phyloP scores from a whole-genome alignment of 192 early-diverging fungal genomes.

The Ambispora gerdemannii region DNA sequence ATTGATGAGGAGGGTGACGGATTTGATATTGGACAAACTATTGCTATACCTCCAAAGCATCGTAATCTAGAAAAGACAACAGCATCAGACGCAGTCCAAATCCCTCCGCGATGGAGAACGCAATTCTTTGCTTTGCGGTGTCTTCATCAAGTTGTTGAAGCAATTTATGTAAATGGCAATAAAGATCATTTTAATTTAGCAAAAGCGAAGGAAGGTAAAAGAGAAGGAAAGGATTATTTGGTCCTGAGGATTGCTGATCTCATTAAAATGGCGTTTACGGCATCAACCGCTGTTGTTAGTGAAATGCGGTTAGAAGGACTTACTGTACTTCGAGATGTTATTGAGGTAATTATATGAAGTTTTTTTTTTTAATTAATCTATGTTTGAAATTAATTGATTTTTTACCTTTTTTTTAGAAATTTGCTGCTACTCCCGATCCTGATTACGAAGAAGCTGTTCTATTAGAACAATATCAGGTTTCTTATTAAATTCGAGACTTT shows the following conservation, averaged over 20 bases:
- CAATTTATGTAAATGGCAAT: constrained; percentile 53
- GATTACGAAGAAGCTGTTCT: constrained; percentile 79
- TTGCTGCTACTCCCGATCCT: constrained; percentile 77
- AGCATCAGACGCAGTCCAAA: constrained; percentile 31
- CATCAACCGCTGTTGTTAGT: constrained; percentile 73
- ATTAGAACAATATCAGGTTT: constrained; percentile 80
- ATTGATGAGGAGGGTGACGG: constrained; percentile 33
- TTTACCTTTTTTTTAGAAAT: constrained; percentile 43
- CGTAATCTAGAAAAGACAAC: constrained; percentile 6
- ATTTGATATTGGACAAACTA: constrained; percentile 23
- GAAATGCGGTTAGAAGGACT: constrained; percentile 79
- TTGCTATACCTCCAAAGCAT: constrained; percentile 17
- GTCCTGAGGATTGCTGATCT: constrained; percentile 79
- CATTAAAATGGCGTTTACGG: constrained; percentile 86
- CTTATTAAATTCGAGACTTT: not conserved
- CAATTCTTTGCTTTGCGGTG: constrained; percentile 78
- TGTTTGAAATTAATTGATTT: not conserved
- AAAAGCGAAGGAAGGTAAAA: constrained; percentile 51
- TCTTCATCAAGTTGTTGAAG: constrained; percentile 61
- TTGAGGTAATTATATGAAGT: constrained; percentile 44
- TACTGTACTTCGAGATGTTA: constrained; percentile 69
- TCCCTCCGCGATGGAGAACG: constrained; percentile 71
- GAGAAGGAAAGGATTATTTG: constrained; percentile 64
- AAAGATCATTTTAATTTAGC: constrained; percentile 69
- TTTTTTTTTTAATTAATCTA: constrained; percentile 9